Evolutionary conservation across 129 eudicot genomes (phyloP).

Genomic region (Scalesia atractyloides): DNA sequence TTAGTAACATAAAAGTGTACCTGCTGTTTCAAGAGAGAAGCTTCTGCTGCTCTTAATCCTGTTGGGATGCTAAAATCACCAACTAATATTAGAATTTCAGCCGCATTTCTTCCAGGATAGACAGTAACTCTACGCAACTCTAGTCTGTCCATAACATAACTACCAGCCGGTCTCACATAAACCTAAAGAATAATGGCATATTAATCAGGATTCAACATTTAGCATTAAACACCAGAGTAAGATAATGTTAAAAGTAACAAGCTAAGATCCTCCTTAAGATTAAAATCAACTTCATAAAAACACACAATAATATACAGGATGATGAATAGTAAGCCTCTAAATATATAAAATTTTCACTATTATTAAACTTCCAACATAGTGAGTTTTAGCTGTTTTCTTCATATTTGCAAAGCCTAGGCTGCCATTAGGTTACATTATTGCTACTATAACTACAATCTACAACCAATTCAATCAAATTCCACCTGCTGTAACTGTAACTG

Average conservation of each 20-base stretch:
- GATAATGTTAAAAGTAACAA: background rate
- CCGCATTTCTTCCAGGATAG: slow-evolving; percentile 61
- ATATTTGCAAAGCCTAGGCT: background rate
- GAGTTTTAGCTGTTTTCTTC: no score
- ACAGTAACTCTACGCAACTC: slow-evolving; percentile 82
- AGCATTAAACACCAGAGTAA: background rate
- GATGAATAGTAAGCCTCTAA: no score
- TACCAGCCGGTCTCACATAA: slow-evolving; percentile 98
- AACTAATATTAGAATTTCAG: slow-evolving; percentile 69
- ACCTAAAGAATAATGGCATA: slow-evolving; percentile 50
- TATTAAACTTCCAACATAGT: no score
- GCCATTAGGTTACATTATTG: background rate
- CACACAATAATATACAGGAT: background rate
- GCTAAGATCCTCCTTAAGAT: slow-evolving; percentile 5
- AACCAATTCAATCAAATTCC: background rate
- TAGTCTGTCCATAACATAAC: slow-evolving; percentile 93
- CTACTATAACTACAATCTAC: background rate
- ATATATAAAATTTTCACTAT: no score
- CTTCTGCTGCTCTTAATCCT: slow-evolving; percentile 92
- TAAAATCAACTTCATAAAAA: background rate
- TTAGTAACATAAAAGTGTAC: slow-evolving; percentile 35
- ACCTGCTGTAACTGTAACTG: background rate
- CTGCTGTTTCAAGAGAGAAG: slow-evolving; percentile 78
- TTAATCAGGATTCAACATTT: slow-evolving; percentile 21
- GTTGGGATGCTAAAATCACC: slow-evolving; percentile 76